Base-by-base conservation (phyloP, 1,139 yeast genomes). In the Blastobotrys ciferrii region DNA sequence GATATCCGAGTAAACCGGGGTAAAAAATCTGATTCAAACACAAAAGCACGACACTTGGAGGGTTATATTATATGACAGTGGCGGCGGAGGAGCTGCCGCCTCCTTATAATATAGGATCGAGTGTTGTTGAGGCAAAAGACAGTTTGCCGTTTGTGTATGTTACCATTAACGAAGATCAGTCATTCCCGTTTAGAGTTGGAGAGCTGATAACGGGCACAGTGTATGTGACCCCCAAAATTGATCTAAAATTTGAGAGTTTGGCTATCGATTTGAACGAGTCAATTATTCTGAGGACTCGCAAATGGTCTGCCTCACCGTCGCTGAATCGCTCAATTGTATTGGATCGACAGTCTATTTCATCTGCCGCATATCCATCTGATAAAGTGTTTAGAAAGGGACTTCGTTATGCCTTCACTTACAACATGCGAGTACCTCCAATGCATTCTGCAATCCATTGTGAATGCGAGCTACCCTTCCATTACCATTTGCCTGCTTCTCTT, bases 361-460 rank as follows among this genome's bases (percentile, higher is more conserved):
- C 35, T 6, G 53, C 50, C 32, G 51, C 52, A 14, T 52, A 55
- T 32, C 57, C 61, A 0, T 50, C 28, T 5, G 57, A 53, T 25
- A 33, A 30, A 9, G 43, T 49, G 13, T 44, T 57, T 23, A 45
- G 40, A 15, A 48, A 50, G 35, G 61, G 61, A 1, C 49, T 35
- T 17, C 39, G 43, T 28, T 58, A 58, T 38, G 30, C 49, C 5
- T 53, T 57, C 37, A 42, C 51, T 6, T 58, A 47, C 36, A 53
- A 60, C 2, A 17, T 58, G 31, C 49, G 46, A 12, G 44, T 58
- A 2, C 61, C 61, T 1, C 53, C 48, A 15, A 13, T 14, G 18
- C 36, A 54, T 20, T 42, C 30, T 11, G 42, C 42, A 2, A 51
- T 32, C n/a, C 14, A 31, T 7, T 19, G 44, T 5, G 36, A 32